Base-by-base conservation (phyloP, 805 yeast genomes). In the Candida boidinii region DNA sequence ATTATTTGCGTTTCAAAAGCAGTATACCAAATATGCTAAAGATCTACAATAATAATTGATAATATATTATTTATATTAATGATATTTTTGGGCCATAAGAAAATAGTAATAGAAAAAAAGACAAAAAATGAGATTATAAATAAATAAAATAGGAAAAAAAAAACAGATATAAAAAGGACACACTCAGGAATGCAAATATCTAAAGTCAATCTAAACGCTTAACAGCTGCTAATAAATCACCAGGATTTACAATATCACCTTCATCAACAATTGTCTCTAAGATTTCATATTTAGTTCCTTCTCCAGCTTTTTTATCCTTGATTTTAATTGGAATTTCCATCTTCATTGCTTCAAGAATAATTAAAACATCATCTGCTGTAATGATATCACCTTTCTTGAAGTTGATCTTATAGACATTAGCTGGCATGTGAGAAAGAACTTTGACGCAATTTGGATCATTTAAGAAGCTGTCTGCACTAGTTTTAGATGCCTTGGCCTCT, bases 311-410 rank as follows among this genome's bases (percentile, higher is more conserved):
- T 16, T 43, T 48, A 8, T 37, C 44, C 14, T 37, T 37, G 13
- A 53, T 39, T 33, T 51, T 45, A 3, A 56, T 33, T 7, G 58
- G 49, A 22, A 56, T 54, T 35, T 56, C 62, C 61, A 56, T 56
- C 27, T 56, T 56, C 62, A 56, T 56, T 5, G 62, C 57, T 38
- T 56, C 62, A 10, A 56, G 35, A 29, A 56, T 40, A 12, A 54
- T 34, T 16, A 49, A 26, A 13, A 43, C 43, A 33, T 52, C 56
- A 16, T 42, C 46, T 2, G 20, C 26, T 4, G 37, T 29, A 7
- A 54, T 32, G 2, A 22, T 30, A 28, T 45, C 54, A 14, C 52
- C 60, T 17, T 40, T 45, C n/a, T 33, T 34, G 11, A 35, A 37
- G 23, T 48, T 46, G 17, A 56, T 43, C 36, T 55, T 56, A 39